Percentiles rank a stretch among this genome's conserved stretches.
Conservation (phyloP, 805 yeast genomes). For the Brettanomyces nanus region DNA sequence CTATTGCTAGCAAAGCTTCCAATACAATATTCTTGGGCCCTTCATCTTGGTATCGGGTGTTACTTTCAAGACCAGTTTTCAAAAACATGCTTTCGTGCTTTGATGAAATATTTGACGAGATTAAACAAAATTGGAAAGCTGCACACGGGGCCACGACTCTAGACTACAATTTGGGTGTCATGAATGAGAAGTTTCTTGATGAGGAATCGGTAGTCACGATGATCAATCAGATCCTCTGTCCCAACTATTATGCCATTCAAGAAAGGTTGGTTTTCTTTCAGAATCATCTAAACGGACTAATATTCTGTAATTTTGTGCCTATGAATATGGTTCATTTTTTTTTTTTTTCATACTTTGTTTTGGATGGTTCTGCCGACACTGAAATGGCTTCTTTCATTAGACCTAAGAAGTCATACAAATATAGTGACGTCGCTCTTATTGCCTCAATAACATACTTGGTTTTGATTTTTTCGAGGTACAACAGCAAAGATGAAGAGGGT, state of each 20-base stretch:
- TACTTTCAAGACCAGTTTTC: background rate
- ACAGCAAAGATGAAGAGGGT: background rate
- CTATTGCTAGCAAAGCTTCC: conserved; percentile 1
- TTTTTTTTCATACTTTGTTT: conserved; percentile 6
- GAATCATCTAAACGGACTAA: conserved; percentile 6
- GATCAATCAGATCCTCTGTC: conserved; percentile 3
- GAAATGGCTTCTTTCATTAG: conserved; percentile 1
- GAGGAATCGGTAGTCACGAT: background rate
- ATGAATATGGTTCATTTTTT: conserved; percentile 5
- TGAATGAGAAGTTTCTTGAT: too few species aligned
- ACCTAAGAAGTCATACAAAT: conserved; percentile 7
- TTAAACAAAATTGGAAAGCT: conserved; percentile 4
- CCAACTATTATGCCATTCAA: conserved; percentile 5
- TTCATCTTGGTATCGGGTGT: background rate
- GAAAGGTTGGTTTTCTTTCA: conserved; percentile 9
- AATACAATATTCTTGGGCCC: background rate
- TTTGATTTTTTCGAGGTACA: conserved; percentile 5
- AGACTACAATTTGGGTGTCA: background rate
- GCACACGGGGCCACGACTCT: background rate
- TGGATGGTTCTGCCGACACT: background rate
- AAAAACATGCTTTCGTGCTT: background rate
- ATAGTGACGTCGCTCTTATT: conserved; percentile 8
- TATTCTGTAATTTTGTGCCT: conserved; percentile 8
- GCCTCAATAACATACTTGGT: conserved; percentile 7
- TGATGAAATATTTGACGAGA: conserved; percentile 2